Evolutionary conservation across 768 basidiomycete species (phyloP).

Genomic region (Suillus tomentosus): DNA sequence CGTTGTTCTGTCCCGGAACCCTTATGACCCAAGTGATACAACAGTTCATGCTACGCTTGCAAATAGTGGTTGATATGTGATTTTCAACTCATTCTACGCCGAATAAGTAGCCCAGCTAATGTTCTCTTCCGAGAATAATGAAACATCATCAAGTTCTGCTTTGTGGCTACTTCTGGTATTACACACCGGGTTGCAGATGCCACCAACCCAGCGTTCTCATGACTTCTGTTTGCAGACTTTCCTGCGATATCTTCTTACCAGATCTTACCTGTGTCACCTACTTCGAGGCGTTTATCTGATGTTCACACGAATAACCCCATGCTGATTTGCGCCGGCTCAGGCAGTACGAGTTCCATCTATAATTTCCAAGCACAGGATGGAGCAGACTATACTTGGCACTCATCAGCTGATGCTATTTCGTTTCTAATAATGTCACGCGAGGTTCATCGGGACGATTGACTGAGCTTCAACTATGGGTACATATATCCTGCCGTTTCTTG

Average conservation of each 20-base stretch:
- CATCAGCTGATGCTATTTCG: neutral
- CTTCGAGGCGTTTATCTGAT: neutral
- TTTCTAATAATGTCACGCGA: neutral
- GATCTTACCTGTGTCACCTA: neutral
- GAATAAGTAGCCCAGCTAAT: neutral
- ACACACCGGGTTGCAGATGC: neutral
- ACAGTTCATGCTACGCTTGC: neutral
- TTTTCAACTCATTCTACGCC: neutral
- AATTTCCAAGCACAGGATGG: constrained; percentile 2
- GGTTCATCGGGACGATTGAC: constrained; percentile 15
- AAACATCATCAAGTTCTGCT: neutral
- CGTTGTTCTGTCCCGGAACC: neutral
- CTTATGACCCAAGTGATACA: neutral
- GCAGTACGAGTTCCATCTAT: constrained; percentile 6
- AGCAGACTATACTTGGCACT: constrained; percentile 3
- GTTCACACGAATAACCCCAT: constrained; percentile 3
- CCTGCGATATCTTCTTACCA: neutral
- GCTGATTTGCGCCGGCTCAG: neutral
- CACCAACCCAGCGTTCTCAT: neutral
- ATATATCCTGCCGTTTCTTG: constrained; percentile 25
- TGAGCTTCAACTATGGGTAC: constrained; percentile 25
- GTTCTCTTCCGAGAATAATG: neutral
- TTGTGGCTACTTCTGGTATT: neutral
- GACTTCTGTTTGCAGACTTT: neutral
- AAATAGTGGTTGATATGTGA: neutral